Conservation (phyloP, 257 asterid species). For the Nicotiana tomentosiformis region DNA sequence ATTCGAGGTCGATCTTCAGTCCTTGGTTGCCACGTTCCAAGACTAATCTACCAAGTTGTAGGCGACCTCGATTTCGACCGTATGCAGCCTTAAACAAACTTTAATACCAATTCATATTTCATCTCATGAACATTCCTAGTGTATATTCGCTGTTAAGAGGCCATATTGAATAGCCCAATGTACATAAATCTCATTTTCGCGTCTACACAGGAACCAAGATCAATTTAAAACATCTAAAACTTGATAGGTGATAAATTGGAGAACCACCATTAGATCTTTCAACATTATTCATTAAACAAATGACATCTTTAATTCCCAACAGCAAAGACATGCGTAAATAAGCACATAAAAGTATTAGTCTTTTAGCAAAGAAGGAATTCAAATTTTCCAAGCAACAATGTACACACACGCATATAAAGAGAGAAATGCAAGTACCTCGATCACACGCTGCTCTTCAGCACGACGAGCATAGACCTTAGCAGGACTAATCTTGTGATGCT, state of each 20-base stretch:
- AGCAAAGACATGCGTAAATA: too few relatives aligned
- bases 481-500: constrained; percentile 13
- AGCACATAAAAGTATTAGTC: too few relatives aligned
- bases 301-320: background rate
- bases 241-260: background rate
- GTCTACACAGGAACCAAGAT: background rate
- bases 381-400: background rate
- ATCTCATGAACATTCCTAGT: background rate
- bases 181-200: background rate
- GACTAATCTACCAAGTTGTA: too few relatives aligned
- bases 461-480: constrained; percentile 14
- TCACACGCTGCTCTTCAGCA: constrained; percentile 21
- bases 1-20: too few relatives aligned
- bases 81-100: background rate
- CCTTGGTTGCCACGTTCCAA: too few relatives aligned
- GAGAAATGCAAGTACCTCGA: constrained; percentile 18
- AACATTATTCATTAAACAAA: background rate
- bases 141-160: background rate
- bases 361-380: too few relatives aligned
- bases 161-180: background rate
- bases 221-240: background rate
- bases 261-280: background rate
- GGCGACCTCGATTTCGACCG: too few relatives aligned
- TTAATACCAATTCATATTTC: background rate
- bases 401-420: background rate